Base-by-base conservation (phyloP, 441 rosid species). In the Corymbia citriodora region DNA sequence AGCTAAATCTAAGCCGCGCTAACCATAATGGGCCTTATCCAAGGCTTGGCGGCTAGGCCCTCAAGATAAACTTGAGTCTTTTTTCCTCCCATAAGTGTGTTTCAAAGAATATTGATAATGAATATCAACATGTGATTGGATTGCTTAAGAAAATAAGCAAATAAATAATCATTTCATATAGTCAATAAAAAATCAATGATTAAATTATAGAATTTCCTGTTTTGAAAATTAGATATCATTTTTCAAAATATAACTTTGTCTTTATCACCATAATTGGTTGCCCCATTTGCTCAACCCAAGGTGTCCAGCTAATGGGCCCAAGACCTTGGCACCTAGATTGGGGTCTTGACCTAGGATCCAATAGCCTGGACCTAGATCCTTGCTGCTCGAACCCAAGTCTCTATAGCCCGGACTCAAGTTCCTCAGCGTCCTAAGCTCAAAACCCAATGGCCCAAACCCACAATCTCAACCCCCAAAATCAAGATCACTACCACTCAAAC, bases 1-100 rank as follows among this genome's bases (percentile, higher is more conserved):
- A 5, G 65, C 15, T 10, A 72, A 13, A 33, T 36, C 15, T 3
- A 1, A 72, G 15, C 14, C 49, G 0, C 2, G 1, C 3, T 68
- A 4, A 6, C 15, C 1, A 5, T 36, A 11, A 36, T 0, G 0
- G 23, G 21, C 82, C 15, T 27, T 1, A 36, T 72, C 40, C 2
- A 12, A 33, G 49, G 17, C 27, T 10, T 21, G 10, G 27, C 49
- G 11, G 48, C 8, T 70, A 19, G 82, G 49, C 36, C 27, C 1
- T 19, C 2, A 0, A 6, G 27, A 36, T 36, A 19, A 10, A 72
- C 82, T 72, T 9, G 4, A 72, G 4, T 36, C 23, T 19, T 36
- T 36, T 31, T 17, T 17, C 23, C 19, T 68, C 0, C 0, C 5
- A 19, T 9, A 12, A 1, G 12, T 31, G 79, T 68, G 79, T 21